Base-by-base conservation (phyloP, 192 early-diverging fungal genomes). In the Geranomyces michiganensis region DNA sequence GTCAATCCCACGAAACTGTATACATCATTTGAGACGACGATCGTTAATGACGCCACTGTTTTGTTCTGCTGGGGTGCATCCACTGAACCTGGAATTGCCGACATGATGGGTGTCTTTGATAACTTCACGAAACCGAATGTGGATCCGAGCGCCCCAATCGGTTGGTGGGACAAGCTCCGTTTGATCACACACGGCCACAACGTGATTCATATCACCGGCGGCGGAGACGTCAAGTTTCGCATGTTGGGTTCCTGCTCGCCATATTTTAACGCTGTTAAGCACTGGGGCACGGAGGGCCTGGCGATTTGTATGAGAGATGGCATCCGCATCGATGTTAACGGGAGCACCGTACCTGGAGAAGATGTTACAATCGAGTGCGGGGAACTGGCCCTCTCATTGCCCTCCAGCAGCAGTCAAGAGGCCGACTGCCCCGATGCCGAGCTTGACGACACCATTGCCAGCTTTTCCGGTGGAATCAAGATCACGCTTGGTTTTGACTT, bases 141-240 rank as follows among this genome's bases (percentile, higher is more conserved):
- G 7, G 85, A 87, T 75, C 82, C 82, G 24, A 81, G 79, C 70
- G 70, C 72, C 2, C 83, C 81, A 1, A 71, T 83, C 30, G 82
- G 81, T 1, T 84, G 85, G 85, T 87, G 85, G 85, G 85, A 87
- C 62, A 87, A 87, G 60, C 59, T 83, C 27, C 59, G 85, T 8
- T 47, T 85, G 14, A 78, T 87, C 22, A n/a, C 83, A 41, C 85
- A 87, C 70, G 78, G 83, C 9, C 62, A 60, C 41, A 68, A 81
- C 58, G 73, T 61, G 17, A 31, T 84, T 7, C 32, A 75, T 59
- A 62, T 82, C 10, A 76, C 75, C 19, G 79, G 76, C 2, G 76
- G 75, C 61, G 85, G 85, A 6, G 73, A 75, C 22, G 44, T 86
- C 32, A 65, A 67, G 27, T 27, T 80, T 19, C 76, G 79, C 1